Percentiles rank a stretch among this genome's conserved stretches.
Conservation (phyloP, 2,329 filamentous ascomycete genomes). For the Diaporthe caulivora region DNA sequence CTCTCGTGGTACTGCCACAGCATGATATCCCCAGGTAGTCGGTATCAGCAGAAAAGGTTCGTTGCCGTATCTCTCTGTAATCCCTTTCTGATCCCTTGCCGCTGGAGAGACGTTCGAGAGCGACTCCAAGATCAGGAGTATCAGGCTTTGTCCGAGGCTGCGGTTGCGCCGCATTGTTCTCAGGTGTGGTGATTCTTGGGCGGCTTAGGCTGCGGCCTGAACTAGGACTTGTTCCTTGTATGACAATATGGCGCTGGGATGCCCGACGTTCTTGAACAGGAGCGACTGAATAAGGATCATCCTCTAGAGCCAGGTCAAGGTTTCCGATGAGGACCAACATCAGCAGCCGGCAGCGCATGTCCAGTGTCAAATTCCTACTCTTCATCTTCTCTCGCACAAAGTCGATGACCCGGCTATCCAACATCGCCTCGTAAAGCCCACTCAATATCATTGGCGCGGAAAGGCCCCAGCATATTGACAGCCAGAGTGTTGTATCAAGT, state of each 20-base stretch:
- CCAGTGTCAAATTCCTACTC: slow-evolving; percentile 42
- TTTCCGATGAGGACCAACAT: slow-evolving; percentile 48
- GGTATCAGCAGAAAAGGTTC: background rate
- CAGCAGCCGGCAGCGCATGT: slow-evolving; percentile 43
- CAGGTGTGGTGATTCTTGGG: background rate
- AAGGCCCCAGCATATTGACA: slow-evolving; percentile 46
- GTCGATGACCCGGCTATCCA: slow-evolving; percentile 45
- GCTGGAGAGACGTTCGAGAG: background rate
- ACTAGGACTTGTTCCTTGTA: slow-evolving; percentile 16
- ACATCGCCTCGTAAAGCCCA: slow-evolving; percentile 47
- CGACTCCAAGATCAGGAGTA: background rate
- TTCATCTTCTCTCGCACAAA: slow-evolving; percentile 42
- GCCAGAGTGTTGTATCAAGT: slow-evolving; percentile 46
- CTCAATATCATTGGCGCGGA: slow-evolving; percentile 48
- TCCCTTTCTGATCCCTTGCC: background rate
- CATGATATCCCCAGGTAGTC: background rate
- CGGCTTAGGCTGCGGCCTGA: background rate
- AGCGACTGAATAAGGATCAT: background rate
- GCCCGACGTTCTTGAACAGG: slow-evolving; percentile 23
- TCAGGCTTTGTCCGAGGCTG: background rate
- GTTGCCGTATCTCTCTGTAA: background rate
- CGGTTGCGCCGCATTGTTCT: background rate
- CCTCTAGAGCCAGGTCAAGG: slow-evolving; percentile 42
- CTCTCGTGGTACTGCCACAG: background rate
- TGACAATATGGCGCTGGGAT: background rate